A percentile compares a stretch with the other conserved stretches of the same genome.
Evolutionary conservation across 2,329 filamentous ascomycete species (phyloP).

Genomic region (Furcasterigmium furcatum): DNA sequence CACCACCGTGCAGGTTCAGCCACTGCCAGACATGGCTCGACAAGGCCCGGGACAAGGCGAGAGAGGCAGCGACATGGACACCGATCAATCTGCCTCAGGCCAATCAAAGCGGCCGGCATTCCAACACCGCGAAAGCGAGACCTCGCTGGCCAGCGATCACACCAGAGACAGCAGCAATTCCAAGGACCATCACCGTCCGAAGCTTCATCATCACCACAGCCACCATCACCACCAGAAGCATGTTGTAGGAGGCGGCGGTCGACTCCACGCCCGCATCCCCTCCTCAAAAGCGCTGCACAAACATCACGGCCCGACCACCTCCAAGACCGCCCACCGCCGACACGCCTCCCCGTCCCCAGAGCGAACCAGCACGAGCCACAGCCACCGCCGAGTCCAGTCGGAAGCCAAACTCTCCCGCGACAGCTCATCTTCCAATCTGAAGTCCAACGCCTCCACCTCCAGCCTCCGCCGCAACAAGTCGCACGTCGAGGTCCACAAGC

Average conservation of each 20-base stretch:
- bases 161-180: constrained; percentile 21
- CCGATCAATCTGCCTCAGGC: constrained; percentile 43
- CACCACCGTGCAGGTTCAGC: too few relatives aligned
- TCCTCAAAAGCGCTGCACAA: constrained; percentile 51
- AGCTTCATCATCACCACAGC: too few relatives aligned
- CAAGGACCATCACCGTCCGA: constrained; percentile 8
- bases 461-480: constrained; percentile 60
- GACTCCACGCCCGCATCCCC: constrained; percentile 48
- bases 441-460: constrained; percentile 52
- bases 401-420: constrained; percentile 45
- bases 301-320: constrained; percentile 25
- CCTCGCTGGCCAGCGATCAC: constrained; percentile 1
- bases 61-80: constrained; percentile 32
- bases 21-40: too few relatives aligned
- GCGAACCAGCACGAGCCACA: constrained; percentile 21
- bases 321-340: constrained; percentile 37
- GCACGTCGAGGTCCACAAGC: constrained; percentile 51
- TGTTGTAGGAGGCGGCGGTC: constrained; percentile 38
- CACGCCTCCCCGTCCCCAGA: constrained; percentile 40
- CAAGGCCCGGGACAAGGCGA: background rate
- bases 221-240: constrained; percentile 34
- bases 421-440: constrained; percentile 39
- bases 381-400: constrained; percentile 18
- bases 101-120: constrained; percentile 53
- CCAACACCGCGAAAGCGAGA: constrained; percentile 22